These are phyloP conservation scores for Arabis alpina DNA, from an alignment of 345 rosid species.

Conservation along the genomic window DNA sequence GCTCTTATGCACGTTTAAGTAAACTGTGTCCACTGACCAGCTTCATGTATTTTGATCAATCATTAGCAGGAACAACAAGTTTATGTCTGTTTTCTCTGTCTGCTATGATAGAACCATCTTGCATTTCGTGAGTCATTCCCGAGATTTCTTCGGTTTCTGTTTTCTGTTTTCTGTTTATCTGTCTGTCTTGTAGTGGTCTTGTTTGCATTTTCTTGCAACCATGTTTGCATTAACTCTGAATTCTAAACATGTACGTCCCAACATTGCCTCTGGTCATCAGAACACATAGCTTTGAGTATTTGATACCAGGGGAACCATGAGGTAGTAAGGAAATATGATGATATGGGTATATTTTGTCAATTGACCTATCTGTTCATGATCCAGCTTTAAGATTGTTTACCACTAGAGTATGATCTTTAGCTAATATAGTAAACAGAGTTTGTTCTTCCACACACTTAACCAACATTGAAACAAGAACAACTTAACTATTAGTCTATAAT, in stretches of 20 bases:
- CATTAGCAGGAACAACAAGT: too few relatives aligned
- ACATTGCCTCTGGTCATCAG: conserved; percentile 39
- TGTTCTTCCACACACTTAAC: conserved; percentile 2
- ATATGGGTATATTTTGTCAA: not conserved
- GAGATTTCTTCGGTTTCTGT: not conserved
- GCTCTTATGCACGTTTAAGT: not conserved
- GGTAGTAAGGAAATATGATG: not conserved
- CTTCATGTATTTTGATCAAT: too few relatives aligned
- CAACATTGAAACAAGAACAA: conserved; percentile 12
- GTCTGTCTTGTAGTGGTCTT: not conserved
- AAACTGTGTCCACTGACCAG: too few relatives aligned
- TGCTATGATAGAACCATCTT: conserved; percentile 2
- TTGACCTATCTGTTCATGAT: not conserved
- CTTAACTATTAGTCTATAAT: not conserved
- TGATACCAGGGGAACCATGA: not conserved
- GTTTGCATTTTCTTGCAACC: conserved; percentile 20
- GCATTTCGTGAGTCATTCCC: not conserved
- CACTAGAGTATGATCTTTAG: not conserved
- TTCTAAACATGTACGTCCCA: conserved; percentile 21
- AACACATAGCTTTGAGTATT: conserved; percentile 9
- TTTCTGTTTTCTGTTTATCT: not conserved
- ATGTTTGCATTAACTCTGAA: conserved; percentile 33
- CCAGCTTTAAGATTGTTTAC: conserved; percentile 4
- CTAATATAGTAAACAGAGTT: not conserved
- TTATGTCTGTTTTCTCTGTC: not conserved